Conservation (phyloP, 345 rosid species). For the Eutrema heterophyllum region DNA sequence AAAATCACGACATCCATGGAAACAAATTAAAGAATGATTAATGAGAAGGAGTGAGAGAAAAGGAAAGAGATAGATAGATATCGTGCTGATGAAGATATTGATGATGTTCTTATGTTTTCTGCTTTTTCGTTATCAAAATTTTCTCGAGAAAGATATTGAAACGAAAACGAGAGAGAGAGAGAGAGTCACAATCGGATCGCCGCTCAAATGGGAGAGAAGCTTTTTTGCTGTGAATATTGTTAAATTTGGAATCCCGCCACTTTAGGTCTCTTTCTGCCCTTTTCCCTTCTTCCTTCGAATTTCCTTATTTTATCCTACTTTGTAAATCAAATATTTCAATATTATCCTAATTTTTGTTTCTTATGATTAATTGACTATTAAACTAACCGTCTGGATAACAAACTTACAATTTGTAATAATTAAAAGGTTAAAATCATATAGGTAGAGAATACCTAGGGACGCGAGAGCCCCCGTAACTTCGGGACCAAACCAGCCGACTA, state of each 20-base stretch:
- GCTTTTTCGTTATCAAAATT: slow-evolving; percentile 16
- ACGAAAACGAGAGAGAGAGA: slow-evolving; percentile 14
- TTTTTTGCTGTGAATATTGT: slow-evolving; percentile 32
- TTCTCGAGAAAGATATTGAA: slow-evolving; percentile 36
- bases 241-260: slow-evolving; percentile 59
- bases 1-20: slow-evolving; percentile 15
- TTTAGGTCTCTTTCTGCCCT: slow-evolving; percentile 27
- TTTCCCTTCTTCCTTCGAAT: background rate
- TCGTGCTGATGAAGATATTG: slow-evolving; percentile 32
- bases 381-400: slow-evolving; percentile 1
- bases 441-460: too few species aligned
- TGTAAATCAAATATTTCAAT: background rate
- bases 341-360: too few species aligned
- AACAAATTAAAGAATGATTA: slow-evolving; percentile 7
- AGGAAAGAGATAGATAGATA: slow-evolving; percentile 25
- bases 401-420: too few species aligned
- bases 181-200: slow-evolving; percentile 65
- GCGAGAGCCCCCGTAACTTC: too few species aligned
- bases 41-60: slow-evolving; percentile 18
- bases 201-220: slow-evolving; percentile 41
- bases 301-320: background rate
- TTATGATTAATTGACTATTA: too few species aligned
- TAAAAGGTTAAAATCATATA: too few species aligned
- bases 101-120: background rate
- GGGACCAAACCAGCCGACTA: background rate